Percentiles rank a stretch among this genome's conserved stretches.
phyloP scores from a whole-genome alignment of 2,329 filamentous ascomycete species.

The Ustulina deusta region DNA sequence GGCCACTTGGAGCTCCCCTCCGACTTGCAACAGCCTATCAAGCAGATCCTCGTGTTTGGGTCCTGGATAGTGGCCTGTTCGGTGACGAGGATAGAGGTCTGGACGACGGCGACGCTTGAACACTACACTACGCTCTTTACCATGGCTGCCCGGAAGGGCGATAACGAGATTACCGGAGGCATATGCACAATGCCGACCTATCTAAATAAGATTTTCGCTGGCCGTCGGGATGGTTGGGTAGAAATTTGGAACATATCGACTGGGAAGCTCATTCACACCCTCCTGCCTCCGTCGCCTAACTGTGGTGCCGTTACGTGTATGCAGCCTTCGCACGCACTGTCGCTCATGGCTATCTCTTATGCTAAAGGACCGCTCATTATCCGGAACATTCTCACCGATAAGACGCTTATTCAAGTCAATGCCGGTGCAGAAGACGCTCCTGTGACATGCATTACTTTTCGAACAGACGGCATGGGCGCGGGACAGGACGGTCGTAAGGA shows the following conservation, averaged over 20 bases:
- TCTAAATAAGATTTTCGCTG: slow-evolving; percentile 94
- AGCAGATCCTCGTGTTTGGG: slow-evolving; percentile 84
- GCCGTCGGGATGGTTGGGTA: slow-evolving; percentile 85
- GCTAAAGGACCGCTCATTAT: slow-evolving; percentile 81
- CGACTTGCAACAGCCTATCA: slow-evolving; percentile 76
- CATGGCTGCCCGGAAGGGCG: slow-evolving; percentile 66
- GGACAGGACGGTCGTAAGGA: slow-evolving; percentile 86
- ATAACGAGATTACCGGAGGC: slow-evolving; percentile 79
- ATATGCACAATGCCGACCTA: slow-evolving; percentile 93
- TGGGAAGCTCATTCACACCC: slow-evolving; percentile 89
- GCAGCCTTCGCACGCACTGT: slow-evolving; percentile 84
- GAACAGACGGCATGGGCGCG: slow-evolving; percentile 88
- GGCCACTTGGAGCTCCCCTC: slow-evolving; percentile 77
- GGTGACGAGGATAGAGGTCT: slow-evolving; percentile 82
- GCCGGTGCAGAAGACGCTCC: slow-evolving; percentile 73
- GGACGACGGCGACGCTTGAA: slow-evolving; percentile 85
- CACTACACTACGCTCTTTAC: slow-evolving; percentile 88
- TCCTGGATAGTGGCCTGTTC: slow-evolving; percentile 90
- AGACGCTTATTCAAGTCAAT: slow-evolving; percentile 75
- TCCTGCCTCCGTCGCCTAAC: slow-evolving; percentile 78
- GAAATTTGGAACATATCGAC: slow-evolving; percentile 99
- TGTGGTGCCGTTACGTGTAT: slow-evolving; percentile 88
- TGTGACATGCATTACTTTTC: slow-evolving; percentile 87
- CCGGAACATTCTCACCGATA: slow-evolving; percentile 84
- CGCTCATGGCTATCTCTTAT: slow-evolving; percentile 89